A percentile compares a stretch with the other conserved stretches of the same genome.
These are phyloP conservation scores for Flueggea neowawraea DNA, from an alignment of 441 rosid genomes.

Conservation along the genomic window DNA sequence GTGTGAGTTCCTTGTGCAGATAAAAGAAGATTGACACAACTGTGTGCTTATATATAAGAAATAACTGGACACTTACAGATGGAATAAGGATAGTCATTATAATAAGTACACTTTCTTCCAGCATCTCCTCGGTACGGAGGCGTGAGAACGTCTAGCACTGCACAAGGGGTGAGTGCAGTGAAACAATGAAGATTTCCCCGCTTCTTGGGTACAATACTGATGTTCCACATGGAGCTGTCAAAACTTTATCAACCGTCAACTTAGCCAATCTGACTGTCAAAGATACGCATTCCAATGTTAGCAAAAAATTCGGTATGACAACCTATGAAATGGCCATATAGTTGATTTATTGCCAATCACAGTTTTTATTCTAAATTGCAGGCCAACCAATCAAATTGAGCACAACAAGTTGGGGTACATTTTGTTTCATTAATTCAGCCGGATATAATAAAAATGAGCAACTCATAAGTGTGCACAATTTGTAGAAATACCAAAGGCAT, in stretches of 20 bases:
- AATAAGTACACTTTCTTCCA: conserved; percentile 81
- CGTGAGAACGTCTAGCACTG: conserved; percentile 82
- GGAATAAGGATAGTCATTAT: conserved; percentile 71
- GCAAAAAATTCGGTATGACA: not conserved
- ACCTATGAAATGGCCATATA: not conserved
- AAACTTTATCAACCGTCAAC: conserved; percentile 55
- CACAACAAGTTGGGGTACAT: too few relatives aligned
- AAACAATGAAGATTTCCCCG: conserved; percentile 89
- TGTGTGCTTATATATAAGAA: not conserved
- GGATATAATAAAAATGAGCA: not conserved
- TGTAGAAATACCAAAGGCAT: conserved; percentile 1
- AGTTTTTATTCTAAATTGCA: too few relatives aligned
- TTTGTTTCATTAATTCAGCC: too few relatives aligned
- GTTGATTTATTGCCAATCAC: too few relatives aligned
- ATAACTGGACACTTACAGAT: conserved; percentile 37
- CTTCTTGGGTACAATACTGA: conserved; percentile 74
- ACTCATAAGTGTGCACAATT: not conserved
- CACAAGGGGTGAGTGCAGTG: conserved; percentile 90
- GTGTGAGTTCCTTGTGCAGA: not conserved
- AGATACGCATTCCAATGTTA: not conserved
- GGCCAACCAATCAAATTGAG: too few relatives aligned
- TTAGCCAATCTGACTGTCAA: conserved; percentile 74
- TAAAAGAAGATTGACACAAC: not conserved
- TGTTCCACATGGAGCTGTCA: conserved; percentile 61
- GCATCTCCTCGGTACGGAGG: conserved; percentile 78